Evolutionary conservation across 73 alveolate species (phyloP), one percentile per base, ranked within the genome.

Genomic region (Paramecium pentaurelia): DNA sequence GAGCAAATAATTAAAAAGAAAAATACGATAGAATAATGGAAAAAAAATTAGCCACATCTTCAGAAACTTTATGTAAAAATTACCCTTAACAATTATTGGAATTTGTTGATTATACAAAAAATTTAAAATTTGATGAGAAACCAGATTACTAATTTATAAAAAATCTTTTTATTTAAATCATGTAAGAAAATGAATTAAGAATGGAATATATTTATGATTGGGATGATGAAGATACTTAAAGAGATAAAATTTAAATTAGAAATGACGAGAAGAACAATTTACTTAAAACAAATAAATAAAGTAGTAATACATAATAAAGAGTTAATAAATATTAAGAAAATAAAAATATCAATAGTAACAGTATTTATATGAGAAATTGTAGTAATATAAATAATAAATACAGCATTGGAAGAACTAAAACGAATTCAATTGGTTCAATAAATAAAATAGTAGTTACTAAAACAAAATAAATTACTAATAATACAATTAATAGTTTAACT

Each of bases 101-200:
- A 75, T 97, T 95, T 47, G 92, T 96, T 44, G 94, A 92, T 36
- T 97, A 97, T 77, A 47, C 94, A 20, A 93, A 97, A 85, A 77
- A 86, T 68, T 93, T 98, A 54, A 86, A 95, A 68, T 97, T 98
- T 71, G 97, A 88, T 34, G 97, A 96, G 73, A 96, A 93, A 84
- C 98, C 98, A 30, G 99, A 98, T 75, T 98, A 98, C 71, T 75
- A 93, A 25, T 96, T 95, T 54, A 93, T 97, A 18, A 94, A 96
- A 90, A 95, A 95, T 51, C 86, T 97, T 18, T 93, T 96, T 40
- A 92, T 95, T 40, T 92, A 93, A 20, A 77, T 96, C 47, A 75
- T 97, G 77, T 85, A 93, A 45, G 96, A 96, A 51, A 94, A 95
- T 60, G 96, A 80, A 5, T 77, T 64, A 38, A 40, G 93, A 32